phyloP scores from a whole-genome alignment of 1,284 basidiomycete species.

The Cystobasidium sp. region DNA sequence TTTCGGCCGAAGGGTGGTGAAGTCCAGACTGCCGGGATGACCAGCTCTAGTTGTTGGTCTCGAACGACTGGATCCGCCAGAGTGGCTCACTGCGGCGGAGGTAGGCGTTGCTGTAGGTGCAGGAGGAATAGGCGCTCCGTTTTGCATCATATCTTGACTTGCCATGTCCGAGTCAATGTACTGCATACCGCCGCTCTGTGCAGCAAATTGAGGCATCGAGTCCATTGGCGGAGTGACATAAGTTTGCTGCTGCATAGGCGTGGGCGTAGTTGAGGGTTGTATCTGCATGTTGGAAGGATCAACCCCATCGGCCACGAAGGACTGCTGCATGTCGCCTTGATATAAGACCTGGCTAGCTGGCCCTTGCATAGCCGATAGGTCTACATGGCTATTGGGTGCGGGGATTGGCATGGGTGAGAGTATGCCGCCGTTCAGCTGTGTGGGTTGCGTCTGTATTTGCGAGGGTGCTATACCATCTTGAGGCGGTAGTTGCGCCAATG shows the following conservation, averaged over 20 bases:
- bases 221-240: constrained; percentile 43
- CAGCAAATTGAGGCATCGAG: neutral
- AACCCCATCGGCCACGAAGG: constrained; percentile 6
- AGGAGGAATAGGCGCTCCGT: neutral
- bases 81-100: constrained; percentile 11
- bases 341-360: neutral
- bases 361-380: neutral
- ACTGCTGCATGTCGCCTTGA: neutral
- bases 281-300: constrained; percentile 34
- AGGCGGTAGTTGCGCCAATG: no score
- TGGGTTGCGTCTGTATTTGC: constrained; percentile 13
- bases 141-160: neutral
- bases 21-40: constrained; percentile 34
- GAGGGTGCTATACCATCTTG: constrained; percentile 18
- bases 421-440: neutral
- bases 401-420: constrained; percentile 6
- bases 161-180: constrained; percentile 17
- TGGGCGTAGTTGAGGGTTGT: constrained; percentile 15
- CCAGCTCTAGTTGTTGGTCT: constrained; percentile 19
- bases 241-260: constrained; percentile 21
- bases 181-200: constrained; percentile 1
- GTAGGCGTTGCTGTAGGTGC: constrained; percentile 19
- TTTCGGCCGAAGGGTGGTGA: constrained; percentile 34
- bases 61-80: constrained; percentile 14
- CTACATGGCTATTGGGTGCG: neutral